Evolutionary conservation across 2,329 filamentous ascomycete genomes (phyloP).

Genomic region (Myrmaecium sp.): DNA sequence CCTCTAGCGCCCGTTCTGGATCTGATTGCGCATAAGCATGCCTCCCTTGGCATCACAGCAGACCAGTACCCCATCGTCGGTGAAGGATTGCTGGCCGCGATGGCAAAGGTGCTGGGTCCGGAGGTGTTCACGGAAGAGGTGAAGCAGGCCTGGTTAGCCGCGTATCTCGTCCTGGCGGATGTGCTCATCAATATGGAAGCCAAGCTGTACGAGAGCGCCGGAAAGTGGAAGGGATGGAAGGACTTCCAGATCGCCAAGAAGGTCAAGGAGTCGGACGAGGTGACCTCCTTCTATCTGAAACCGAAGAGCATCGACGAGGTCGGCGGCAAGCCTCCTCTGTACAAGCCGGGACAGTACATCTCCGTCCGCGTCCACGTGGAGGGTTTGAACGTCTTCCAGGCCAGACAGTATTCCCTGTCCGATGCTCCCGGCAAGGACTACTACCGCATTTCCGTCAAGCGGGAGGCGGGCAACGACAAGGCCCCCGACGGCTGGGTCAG

Average conservation of each 20-base stretch:
- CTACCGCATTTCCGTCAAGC: constrained; percentile 58
- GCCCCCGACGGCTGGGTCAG: constrained; percentile 48
- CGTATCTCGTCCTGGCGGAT: constrained; percentile 57
- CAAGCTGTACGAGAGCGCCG: constrained; percentile 42
- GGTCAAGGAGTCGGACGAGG: constrained; percentile 47
- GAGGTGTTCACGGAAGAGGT: constrained; percentile 47
- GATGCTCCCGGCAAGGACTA: constrained; percentile 43
- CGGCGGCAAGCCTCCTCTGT: constrained; percentile 42
- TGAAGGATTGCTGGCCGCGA: constrained; percentile 49
- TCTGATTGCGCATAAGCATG: constrained; percentile 63
- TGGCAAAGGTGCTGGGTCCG: constrained; percentile 47
- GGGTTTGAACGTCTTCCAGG: constrained; percentile 39
- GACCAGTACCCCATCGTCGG: constrained; percentile 58
- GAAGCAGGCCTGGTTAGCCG: constrained; percentile 50
- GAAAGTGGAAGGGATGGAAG: constrained; percentile 50
- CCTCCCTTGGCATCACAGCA: constrained; percentile 48
- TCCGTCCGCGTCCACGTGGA: constrained; percentile 44
- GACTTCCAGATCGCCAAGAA: constrained; percentile 49
- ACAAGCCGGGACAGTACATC: constrained; percentile 56
- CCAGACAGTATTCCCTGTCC: constrained; percentile 56
- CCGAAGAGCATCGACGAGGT: no score
- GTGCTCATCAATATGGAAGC: constrained; percentile 53
- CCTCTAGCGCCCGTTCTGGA: constrained; percentile 40
- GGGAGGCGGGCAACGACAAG: constrained; percentile 28
- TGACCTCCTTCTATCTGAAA: constrained; percentile 53